Percentiles rank a stretch among this genome's conserved stretches.
These are phyloP conservation scores for Calonectria pseudoturangicola DNA, from an alignment of 2,329 filamentous ascomycete genomes.

Conservation along the genomic window DNA sequence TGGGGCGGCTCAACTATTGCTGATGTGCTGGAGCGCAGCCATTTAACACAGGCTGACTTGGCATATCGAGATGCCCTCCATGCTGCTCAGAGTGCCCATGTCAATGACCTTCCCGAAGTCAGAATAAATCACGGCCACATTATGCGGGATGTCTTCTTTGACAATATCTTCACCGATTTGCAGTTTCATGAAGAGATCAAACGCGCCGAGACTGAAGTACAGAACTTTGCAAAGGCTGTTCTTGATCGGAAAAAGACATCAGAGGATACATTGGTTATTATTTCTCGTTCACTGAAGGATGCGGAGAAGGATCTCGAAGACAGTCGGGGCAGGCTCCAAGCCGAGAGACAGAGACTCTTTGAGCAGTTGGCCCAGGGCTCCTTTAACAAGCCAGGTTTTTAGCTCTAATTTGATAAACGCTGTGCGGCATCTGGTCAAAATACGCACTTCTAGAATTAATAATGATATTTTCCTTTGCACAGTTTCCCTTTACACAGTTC, in stretches of 20 bases:
- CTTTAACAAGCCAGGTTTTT: too few relatives aligned
- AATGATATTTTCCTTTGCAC: too few relatives aligned
- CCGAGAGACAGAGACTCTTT: slow-evolving; percentile 1
- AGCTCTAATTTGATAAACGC: too few relatives aligned
- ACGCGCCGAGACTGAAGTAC: background rate
- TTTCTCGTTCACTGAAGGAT: background rate
- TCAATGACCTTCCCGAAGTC: background rate
- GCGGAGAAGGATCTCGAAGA: background rate
- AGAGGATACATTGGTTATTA: background rate
- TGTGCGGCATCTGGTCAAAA: too few relatives aligned
- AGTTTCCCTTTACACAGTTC: too few relatives aligned
- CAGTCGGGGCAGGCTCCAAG: background rate
- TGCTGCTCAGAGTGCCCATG: background rate
- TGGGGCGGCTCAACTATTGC: background rate
- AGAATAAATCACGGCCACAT: background rate
- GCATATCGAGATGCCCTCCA: background rate
- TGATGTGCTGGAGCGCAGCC: background rate
- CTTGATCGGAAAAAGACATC: background rate
- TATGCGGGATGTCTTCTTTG: background rate
- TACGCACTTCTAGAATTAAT: too few relatives aligned
- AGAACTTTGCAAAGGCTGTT: background rate
- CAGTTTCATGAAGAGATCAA: background rate
- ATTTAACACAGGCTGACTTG: background rate
- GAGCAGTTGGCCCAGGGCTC: background rate
- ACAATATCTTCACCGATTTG: background rate